Percentiles rank a stretch among this genome's conserved stretches.
Evolutionary conservation across 2,329 filamentous ascomycete species (phyloP).

Genomic region (Sporothrix schenckii): DNA sequence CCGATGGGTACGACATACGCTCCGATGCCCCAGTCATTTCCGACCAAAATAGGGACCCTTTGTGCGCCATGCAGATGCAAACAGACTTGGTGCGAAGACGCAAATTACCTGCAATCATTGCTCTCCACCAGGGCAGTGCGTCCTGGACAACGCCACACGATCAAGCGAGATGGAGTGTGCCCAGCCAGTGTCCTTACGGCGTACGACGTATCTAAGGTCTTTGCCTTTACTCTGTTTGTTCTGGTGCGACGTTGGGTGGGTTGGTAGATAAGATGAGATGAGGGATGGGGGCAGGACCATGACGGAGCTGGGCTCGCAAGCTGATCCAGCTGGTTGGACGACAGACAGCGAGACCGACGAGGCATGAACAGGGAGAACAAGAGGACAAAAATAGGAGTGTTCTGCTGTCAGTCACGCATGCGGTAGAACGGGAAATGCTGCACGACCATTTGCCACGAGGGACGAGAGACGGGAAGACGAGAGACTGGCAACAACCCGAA

Average conservation of each 20-base stretch:
- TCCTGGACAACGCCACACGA: slow-evolving; percentile 6
- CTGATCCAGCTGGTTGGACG: not conserved
- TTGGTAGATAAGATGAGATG: slow-evolving; percentile 3
- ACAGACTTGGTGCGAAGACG: slow-evolving; percentile 1
- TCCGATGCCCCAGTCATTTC: not conserved
- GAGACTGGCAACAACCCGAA: not conserved
- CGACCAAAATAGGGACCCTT: slow-evolving; percentile 2
- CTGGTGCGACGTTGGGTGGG: slow-evolving; percentile 20
- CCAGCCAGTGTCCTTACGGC: slow-evolving; percentile 9
- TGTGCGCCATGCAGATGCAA: not conserved
- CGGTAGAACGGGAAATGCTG: slow-evolving; percentile 20
- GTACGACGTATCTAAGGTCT: too few species aligned
- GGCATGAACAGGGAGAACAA: not conserved
- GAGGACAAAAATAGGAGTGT: not conserved
- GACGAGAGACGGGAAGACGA: slow-evolving; percentile 10
- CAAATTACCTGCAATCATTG: not conserved
- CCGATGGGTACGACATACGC: not conserved
- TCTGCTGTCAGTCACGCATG: slow-evolving; percentile 11
- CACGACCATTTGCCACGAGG: slow-evolving; percentile 23
- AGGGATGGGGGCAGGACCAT: slow-evolving; percentile 1
- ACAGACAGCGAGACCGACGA: not conserved
- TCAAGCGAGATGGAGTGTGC: slow-evolving; percentile 1
- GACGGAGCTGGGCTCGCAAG: not conserved
- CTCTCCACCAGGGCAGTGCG: slow-evolving; percentile 9
- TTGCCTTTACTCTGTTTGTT: not conserved